Conservation (phyloP, 805 yeast genomes). For the Cyberlindnera amylophila region DNA sequence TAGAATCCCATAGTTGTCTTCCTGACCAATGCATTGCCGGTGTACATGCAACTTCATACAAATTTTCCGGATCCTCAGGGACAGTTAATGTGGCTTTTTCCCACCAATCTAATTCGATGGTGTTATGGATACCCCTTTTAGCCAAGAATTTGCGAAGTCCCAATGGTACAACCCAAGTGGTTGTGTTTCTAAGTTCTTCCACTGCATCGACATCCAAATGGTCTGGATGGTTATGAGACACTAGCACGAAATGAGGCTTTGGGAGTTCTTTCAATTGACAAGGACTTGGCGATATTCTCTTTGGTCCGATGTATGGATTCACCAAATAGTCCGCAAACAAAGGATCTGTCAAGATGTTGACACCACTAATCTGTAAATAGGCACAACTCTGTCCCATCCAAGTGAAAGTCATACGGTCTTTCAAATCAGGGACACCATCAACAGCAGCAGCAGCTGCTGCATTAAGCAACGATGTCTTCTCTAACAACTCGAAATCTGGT, state of each 20-base stretch:
- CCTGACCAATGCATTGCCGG: slow-evolving; percentile 99
- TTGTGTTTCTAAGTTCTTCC: slow-evolving; percentile 47
- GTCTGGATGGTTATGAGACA: slow-evolving; percentile 95
- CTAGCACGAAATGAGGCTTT: slow-evolving; percentile 66
- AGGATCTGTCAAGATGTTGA: slow-evolving; percentile 86
- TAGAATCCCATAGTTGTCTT: slow-evolving; percentile 72
- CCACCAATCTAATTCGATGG: slow-evolving; percentile 93
- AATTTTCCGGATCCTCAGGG: slow-evolving; percentile 35
- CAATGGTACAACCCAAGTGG: slow-evolving; percentile 83
- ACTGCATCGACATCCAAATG: slow-evolving; percentile 73
- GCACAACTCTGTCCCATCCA: slow-evolving; percentile 96
- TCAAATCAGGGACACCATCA: slow-evolving; percentile 31
- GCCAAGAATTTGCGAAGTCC: slow-evolving; percentile 66
- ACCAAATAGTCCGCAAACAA: slow-evolving; percentile 65
- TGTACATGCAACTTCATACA: slow-evolving; percentile 77
- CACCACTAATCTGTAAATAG: slow-evolving; percentile 60
- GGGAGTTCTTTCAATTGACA: slow-evolving; percentile 61
- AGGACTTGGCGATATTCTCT: slow-evolving; percentile 77
- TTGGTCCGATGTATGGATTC: slow-evolving; percentile 68
- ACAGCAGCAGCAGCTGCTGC: slow-evolving; percentile 11
- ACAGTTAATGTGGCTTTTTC: slow-evolving; percentile 46
- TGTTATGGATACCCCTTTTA: slow-evolving; percentile 54
- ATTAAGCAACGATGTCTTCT: slow-evolving; percentile 16
- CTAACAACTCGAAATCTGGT: slow-evolving; percentile 41
- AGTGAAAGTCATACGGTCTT: slow-evolving; percentile 59